Evolutionary conservation across 345 rosid genomes (phyloP).

Genomic region (Corchorus olitorius): DNA sequence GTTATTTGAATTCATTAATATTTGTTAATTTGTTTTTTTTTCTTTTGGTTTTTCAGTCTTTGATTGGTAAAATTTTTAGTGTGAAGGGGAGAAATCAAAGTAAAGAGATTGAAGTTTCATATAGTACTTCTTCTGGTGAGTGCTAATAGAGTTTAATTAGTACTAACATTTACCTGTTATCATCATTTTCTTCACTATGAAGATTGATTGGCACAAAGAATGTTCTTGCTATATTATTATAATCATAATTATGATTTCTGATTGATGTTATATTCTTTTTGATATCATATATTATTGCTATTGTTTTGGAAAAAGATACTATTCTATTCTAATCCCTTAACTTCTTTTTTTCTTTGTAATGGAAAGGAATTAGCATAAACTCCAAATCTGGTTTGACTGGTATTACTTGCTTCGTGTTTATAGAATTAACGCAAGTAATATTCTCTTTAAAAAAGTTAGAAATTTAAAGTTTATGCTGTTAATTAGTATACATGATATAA

Average conservation of each 20-base stretch:
- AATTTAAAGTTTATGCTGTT: too few relatives aligned
- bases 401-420: neutral
- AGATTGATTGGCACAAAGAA: neutral
- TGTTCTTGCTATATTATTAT: neutral
- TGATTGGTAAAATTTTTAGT: conserved; percentile 41
- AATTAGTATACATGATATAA: too few relatives aligned
- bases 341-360: neutral
- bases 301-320: conserved; percentile 9
- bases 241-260: neutral
- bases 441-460: too few relatives aligned
- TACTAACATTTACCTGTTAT: neutral
- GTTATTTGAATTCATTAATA: neutral
- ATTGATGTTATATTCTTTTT: neutral
- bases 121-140: conserved; percentile 36
- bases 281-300: neutral
- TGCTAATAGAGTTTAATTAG: neutral
- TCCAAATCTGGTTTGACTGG: neutral
- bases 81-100: conserved; percentile 34
- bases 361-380: neutral
- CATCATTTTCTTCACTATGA: neutral
- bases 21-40: neutral
- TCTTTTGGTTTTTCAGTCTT: conserved; percentile 34
- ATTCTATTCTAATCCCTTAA: conserved; percentile 17
- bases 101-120: conserved; percentile 26
- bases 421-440: too few relatives aligned